phyloP scores from a whole-genome alignment of 345 rosid genomes.

The Capsella bursapastoris region DNA sequence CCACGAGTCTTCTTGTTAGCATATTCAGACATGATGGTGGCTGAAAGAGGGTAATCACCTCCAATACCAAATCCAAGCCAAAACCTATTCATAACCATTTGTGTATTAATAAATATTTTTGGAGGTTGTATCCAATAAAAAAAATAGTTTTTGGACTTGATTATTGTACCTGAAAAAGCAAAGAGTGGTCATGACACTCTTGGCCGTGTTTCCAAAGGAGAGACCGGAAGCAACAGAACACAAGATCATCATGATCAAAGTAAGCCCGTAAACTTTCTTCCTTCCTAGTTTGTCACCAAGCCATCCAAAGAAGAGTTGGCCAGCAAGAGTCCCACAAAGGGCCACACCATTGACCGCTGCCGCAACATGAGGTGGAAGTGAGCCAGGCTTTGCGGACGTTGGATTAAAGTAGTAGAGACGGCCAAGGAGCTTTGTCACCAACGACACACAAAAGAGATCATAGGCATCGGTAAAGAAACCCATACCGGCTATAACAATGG shows the following conservation, averaged over 20 bases:
- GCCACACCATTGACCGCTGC: constrained; percentile 50
- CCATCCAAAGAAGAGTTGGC: constrained; percentile 53
- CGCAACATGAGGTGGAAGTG: constrained; percentile 43
- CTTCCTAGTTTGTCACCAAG: constrained; percentile 50
- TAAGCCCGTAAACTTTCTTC: constrained; percentile 57
- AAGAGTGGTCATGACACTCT: constrained; percentile 46
- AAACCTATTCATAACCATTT: background rate
- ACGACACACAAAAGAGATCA: constrained; percentile 69
- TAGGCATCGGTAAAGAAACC: constrained; percentile 78
- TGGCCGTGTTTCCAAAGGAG: constrained; percentile 33
- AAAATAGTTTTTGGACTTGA: too few species aligned
- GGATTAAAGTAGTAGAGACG: constrained; percentile 60
- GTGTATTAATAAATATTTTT: too few species aligned
- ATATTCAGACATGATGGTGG: constrained; percentile 80
- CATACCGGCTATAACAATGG: constrained; percentile 75
- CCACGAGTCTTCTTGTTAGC: constrained; percentile 84
- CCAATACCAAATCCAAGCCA: constrained; percentile 55
- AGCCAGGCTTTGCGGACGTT: constrained; percentile 37
- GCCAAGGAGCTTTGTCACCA: constrained; percentile 67
- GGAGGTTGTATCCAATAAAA: too few species aligned
- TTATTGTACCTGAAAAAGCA: constrained; percentile 43
- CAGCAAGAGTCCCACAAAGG: constrained; percentile 39
- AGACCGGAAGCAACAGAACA: constrained; percentile 45
- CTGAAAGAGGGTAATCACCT: constrained; percentile 86
- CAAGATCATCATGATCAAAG: constrained; percentile 46